Conservation (phyloP, 2,329 filamentous ascomycete genomes). For the Xylogone sp. region DNA sequence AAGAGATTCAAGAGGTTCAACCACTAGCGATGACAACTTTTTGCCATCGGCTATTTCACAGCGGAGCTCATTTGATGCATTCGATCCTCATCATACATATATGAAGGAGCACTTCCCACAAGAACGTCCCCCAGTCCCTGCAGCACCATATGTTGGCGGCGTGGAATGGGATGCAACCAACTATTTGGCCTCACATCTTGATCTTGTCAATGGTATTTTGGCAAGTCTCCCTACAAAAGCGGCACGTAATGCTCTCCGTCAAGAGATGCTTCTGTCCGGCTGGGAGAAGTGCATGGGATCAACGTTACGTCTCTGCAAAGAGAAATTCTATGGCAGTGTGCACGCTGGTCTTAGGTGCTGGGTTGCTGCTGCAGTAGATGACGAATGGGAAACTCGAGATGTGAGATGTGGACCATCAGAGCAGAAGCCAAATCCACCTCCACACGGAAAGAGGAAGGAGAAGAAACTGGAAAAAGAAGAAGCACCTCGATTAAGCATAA, state of each 20-base stretch:
- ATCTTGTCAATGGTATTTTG: slow-evolving; percentile 86
- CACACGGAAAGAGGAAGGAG: slow-evolving; percentile 28
- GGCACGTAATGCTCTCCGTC: slow-evolving; percentile 75
- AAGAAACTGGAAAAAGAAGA: slow-evolving; percentile 11
- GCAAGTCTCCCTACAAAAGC: slow-evolving; percentile 68
- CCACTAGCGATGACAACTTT: slow-evolving; percentile 21
- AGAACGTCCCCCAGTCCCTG: slow-evolving; percentile 84
- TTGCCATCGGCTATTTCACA: slow-evolving; percentile 16
- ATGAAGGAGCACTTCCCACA: slow-evolving; percentile 75
- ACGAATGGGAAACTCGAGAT: slow-evolving; percentile 80
- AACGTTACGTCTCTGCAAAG: slow-evolving; percentile 86
- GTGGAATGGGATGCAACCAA: slow-evolving; percentile 99
- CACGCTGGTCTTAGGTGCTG: slow-evolving; percentile 87
- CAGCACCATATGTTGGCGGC: slow-evolving; percentile 92
- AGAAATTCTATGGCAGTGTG: slow-evolving; percentile 93
- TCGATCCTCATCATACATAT: slow-evolving; percentile 49
- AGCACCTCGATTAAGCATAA: slow-evolving; percentile 29
- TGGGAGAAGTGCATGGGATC: slow-evolving; percentile 88
- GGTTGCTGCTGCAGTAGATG: slow-evolving; percentile 82
- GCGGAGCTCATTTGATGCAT: slow-evolving; percentile 26
- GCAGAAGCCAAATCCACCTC: slow-evolving; percentile 5
- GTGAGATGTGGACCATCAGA: slow-evolving; percentile 69
- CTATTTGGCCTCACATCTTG: slow-evolving; percentile 88
- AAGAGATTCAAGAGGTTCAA: slow-evolving; percentile 26
- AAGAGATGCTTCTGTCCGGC: slow-evolving; percentile 74